phyloP scores from a whole-genome alignment of 2,329 filamentous ascomycete species.

The Alternaria panax region DNA sequence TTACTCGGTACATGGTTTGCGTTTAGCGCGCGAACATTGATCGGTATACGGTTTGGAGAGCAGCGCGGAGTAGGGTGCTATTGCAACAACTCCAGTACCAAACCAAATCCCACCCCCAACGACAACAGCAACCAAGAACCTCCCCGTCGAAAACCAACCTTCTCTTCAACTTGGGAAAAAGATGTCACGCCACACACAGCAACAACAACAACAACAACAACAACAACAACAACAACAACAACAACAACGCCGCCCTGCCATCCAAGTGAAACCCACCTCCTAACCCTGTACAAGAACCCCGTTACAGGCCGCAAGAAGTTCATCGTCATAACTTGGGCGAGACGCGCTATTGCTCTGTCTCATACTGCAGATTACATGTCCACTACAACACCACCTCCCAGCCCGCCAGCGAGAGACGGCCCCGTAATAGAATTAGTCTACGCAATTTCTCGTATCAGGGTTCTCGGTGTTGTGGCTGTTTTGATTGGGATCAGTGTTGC shows the following conservation, averaged over 20 bases:
- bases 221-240: not conserved
- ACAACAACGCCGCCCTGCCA: rapidly evolving
- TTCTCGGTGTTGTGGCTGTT: constrained; percentile 23
- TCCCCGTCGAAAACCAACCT: no score
- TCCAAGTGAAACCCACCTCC: not conserved
- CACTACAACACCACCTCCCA: no score
- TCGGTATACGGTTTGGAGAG: constrained; percentile 29
- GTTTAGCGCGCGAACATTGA: constrained; percentile 32
- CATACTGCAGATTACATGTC: no score
- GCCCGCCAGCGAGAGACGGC: not conserved
- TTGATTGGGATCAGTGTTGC: constrained; percentile 24
- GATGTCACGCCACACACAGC: constrained; percentile 2
- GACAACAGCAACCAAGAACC: constrained; percentile 24
- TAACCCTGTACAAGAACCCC: not conserved
- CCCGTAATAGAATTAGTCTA: not conserved
- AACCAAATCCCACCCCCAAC: no score
- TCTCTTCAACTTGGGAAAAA: no score
- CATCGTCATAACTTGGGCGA: not conserved
- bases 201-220: not conserved
- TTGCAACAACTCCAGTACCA: no score
- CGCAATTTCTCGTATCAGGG: constrained; percentile 22
- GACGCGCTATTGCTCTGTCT: not conserved
- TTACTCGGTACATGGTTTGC: constrained; percentile 34
- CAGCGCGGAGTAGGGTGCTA: no score
- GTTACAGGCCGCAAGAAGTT: not conserved